Conservation (phyloP, 148 eudicot species). For the Cornus suecica region DNA sequence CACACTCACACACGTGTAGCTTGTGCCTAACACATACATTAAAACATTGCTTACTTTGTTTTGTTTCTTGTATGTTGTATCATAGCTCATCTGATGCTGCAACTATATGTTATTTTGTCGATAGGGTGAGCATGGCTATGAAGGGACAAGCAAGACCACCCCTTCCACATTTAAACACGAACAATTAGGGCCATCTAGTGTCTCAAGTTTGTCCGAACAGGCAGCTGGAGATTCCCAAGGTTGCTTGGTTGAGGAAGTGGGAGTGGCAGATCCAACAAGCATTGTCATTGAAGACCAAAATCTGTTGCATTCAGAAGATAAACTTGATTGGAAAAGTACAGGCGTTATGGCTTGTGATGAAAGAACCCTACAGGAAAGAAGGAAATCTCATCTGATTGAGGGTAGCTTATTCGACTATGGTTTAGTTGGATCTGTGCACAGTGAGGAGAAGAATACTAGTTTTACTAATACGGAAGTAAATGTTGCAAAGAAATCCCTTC, state of each 20-base stretch:
- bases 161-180: slow-evolving; percentile 14
- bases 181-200: slow-evolving; percentile 12
- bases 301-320: slow-evolving; percentile 12
- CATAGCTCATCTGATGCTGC: slow-evolving; percentile 5
- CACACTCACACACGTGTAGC: not conserved
- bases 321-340: slow-evolving; percentile 9
- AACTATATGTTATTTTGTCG: slow-evolving; percentile 9
- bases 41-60: not conserved
- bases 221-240: slow-evolving; percentile 19
- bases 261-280: slow-evolving; percentile 15
- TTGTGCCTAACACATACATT: not conserved
- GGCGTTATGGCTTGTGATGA: slow-evolving; percentile 2
- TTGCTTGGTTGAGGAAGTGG: slow-evolving; percentile 21
- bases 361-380: slow-evolving; percentile 13
- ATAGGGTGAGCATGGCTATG: slow-evolving; percentile 29
- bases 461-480: slow-evolving; percentile 18
- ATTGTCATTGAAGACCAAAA: slow-evolving; percentile 8
- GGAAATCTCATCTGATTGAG: slow-evolving; percentile 14
- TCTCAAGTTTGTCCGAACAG: slow-evolving; percentile 20
- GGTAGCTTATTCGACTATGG: slow-evolving; percentile 16
- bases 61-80: not conserved
- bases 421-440: slow-evolving; percentile 25
- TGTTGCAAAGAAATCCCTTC: slow-evolving; percentile 7
- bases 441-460: slow-evolving; percentile 17
- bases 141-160: slow-evolving; percentile 14